Evolutionary conservation across 257 asterid species (phyloP), one percentile per base, ranked within the genome.

Genomic region (Coffea eugenioides): DNA sequence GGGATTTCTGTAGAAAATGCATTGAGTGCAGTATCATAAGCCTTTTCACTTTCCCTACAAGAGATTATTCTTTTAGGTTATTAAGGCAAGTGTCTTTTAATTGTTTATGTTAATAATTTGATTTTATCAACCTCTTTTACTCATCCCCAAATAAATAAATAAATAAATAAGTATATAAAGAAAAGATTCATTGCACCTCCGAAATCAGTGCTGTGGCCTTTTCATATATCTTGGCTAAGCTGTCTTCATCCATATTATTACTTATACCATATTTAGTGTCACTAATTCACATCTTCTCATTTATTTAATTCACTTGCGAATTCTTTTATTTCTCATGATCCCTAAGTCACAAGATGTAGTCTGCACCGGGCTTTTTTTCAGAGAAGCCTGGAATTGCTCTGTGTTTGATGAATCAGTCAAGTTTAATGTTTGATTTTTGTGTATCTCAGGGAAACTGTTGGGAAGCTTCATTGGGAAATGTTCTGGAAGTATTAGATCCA

Each of bases 401-500:
- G 36, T 36, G 51, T 36, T 21, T 75, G n/a, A 46, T 75, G 52
- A 71, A 69, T 41, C 69, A 21, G 25, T 76, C 31, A 43, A 67
- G 39, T 71, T 75, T 41, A 9, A 51, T 6, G 13, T 77, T 67
- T 73, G 74, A 39, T 64, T 81, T 62, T 75, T 43, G 23, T 69
- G n/a, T 73, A 65, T 77, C 84, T 84, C 75, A 94, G 99, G 98
- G 75, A 91, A 92, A 83, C 87, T 92, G 75, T 79, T 94, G 87
- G 99, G 98, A 74, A 84, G 94, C 91, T 96, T 96, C 82, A 81
- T 88, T 78, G 98, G 97, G 61, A 94, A 96, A 87, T 92, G 98
- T 83, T 84, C 95, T 51, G 98, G 99, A 87, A 94, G 99, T 85
- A 87, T 94, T 87, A 92, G 91, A 84, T 92, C 98, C 81, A 90